These are phyloP conservation scores for Aphanocladium album DNA, from an alignment of 2,329 filamentous ascomycete genomes.

Conservation along the genomic window DNA sequence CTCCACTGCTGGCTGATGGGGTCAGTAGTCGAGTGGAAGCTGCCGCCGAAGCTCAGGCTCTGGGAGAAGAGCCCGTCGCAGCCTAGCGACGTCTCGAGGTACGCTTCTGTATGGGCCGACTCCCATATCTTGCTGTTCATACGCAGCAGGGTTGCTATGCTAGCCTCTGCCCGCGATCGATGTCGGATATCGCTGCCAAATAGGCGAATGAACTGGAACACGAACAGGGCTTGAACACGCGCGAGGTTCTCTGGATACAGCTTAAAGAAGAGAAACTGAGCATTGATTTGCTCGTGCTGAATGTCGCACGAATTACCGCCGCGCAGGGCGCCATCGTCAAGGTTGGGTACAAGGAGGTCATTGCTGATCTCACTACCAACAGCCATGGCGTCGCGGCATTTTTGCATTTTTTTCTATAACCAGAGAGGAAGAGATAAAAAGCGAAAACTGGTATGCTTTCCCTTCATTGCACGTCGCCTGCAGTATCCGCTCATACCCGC, in stretches of 20 bases:
- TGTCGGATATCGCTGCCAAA: constrained; percentile 21
- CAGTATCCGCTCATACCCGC: no score
- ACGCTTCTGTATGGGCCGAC: constrained; percentile 15
- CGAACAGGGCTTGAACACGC: constrained; percentile 18
- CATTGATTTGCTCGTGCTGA: constrained; percentile 23
- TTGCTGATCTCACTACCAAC: constrained; percentile 15
- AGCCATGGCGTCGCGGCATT: constrained; percentile 13
- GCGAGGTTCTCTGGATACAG: constrained; percentile 24
- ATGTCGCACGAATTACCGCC: constrained; percentile 9
- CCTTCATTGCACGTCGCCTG: neutral
- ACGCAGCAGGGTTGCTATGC: constrained; percentile 11
- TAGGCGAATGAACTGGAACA: constrained; percentile 22
- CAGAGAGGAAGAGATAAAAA: constrained; percentile 21
- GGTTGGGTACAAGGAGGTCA: constrained; percentile 11
- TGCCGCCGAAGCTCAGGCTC: neutral
- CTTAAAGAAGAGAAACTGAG: constrained; percentile 20
- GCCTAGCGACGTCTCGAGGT: constrained; percentile 14
- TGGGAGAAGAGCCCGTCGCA: constrained; percentile 2
- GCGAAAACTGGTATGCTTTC: constrained; percentile 18
- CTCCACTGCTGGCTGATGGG: constrained; percentile 22
- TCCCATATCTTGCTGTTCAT: constrained; percentile 18
- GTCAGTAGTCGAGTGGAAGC: neutral
- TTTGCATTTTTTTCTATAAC: constrained; percentile 27
- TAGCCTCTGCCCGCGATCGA: constrained; percentile 19
- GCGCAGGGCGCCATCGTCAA: constrained; percentile 7